Base-by-base conservation (phyloP, 1,284 basidiomycete genomes). In the Grifola frondosa region DNA sequence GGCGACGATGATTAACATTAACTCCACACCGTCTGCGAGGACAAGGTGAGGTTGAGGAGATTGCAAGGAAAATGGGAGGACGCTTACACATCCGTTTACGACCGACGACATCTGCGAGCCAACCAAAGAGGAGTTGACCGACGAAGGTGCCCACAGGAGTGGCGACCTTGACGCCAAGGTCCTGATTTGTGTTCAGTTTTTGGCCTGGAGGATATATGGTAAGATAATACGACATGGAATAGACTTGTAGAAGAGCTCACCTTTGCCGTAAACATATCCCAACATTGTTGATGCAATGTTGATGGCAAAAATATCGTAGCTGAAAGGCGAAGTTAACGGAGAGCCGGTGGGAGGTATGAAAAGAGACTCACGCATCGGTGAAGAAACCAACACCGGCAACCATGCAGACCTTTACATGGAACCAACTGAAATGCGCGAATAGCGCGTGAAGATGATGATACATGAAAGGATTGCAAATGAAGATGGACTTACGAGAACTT, bases 371-470 rank as follows among this genome's bases (percentile, higher is more conserved):
- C 76, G 85, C 84, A 66, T 88, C 88, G 30, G 88, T 88, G 69
- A 89, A 91, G 72, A 91, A 90, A 25, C 88, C 88, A 10, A 84
- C 81, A 50, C 87, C 85, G 2, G 88, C 85, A 5, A 90, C 84
- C 36, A 83, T 50, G 59, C 77, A 80, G 42, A 89, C 76, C 60
- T 84, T 88, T 35, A 81, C 73, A 57, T 91, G 88, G 54, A 73
- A 74, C 60, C 60, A 57, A 12, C 66, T 68, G 30, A n/a, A 30
- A 31, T 20, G 28, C 8, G n/a, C n/a, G n/a, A n/a, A n/a, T n/a
- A 19, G 6, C 20, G 12, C 23, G 17, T 44, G 11, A 39, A 17
- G 13, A 32, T 4, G 23, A 10, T 28, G 20, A 9, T 13, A 32
- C 16, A 23, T n/a, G 25, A 25, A 17, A 16, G 11, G 20, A 48